Evolutionary conservation across 352 stramenopile genomes (phyloP), one percentile per base, ranked within the genome.

Genomic region (Pythium aquatile): DNA sequence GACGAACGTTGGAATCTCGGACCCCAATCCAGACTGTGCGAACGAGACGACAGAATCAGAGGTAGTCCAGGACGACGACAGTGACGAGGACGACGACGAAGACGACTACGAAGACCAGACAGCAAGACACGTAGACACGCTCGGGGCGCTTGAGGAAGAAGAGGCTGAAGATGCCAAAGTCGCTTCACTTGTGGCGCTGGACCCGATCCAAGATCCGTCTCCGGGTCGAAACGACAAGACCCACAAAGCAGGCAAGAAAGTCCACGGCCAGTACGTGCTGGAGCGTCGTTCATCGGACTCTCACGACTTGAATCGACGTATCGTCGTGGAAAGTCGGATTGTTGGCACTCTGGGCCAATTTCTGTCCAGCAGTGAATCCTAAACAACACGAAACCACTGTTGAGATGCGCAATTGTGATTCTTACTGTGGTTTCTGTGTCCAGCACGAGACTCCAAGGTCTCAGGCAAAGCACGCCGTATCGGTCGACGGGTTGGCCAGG

Each of bases 401-500:
- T 53, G 46, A 32, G 46, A 7, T 39, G 8, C 2, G 33, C 33
- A n/a, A n/a, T n/a, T n/a, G n/a, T n/a, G n/a, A n/a, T n/a, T n/a
- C n/a, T n/a, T n/a, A n/a, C n/a, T n/a, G n/a, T n/a, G n/a, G n/a
- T n/a, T n/a, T n/a, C n/a, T n/a, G n/a, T n/a, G n/a, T n/a, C n/a
- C n/a, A 48, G 39, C 39, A 17, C 5, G 10, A 35, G 26, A 24
- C 16, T 53, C 24, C 4, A 33, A 4, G 40, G 20, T 10, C 30
- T 63, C 37, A 69, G 16, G 63, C 63, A 37, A 57, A 65, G 28
- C 29, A 52, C 0, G 63, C 63, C 1, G 29, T 40, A n/a, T 60
- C 63, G 3, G 57, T 54, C 2, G 63, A 30, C 0, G 54, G 42
- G 37, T 39, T 57, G 6, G 57, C 29, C 16, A 64, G 40, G 13